Evolutionary conservation across 192 early-diverging fungal species (phyloP).

Genomic region (Coemansia sp.): DNA sequence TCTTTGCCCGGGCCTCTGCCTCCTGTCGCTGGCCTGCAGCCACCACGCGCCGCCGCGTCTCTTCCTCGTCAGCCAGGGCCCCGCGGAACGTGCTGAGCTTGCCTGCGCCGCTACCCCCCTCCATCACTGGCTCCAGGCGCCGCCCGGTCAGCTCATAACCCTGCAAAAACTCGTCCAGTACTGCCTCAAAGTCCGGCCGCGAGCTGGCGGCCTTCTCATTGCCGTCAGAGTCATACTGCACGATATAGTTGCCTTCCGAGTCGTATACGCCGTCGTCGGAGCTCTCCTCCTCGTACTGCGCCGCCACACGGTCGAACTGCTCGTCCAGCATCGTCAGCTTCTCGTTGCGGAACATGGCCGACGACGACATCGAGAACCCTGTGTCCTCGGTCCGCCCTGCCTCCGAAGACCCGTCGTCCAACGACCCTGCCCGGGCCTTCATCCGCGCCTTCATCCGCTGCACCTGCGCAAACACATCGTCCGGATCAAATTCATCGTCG

Average conservation of each 20-base stretch:
- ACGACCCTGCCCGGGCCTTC: constrained; percentile 1
- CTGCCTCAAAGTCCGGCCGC: constrained; percentile 66
- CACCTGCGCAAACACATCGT: constrained; percentile 43
- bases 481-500: constrained; percentile 34
- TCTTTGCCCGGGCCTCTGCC: constrained; percentile 19
- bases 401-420: constrained; percentile 47
- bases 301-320: constrained; percentile 77
- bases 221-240: constrained; percentile 52
- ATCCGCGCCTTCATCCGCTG: constrained; percentile 40
- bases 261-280: constrained; percentile 46
- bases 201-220: constrained; percentile 50
- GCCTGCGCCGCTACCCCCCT: constrained; percentile 56
- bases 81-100: constrained; percentile 59
- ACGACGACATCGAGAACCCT: constrained; percentile 85
- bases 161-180: constrained; percentile 70
- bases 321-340: constrained; percentile 88
- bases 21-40: constrained; percentile 19
- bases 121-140: constrained; percentile 59
- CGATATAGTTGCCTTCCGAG: constrained; percentile 50
- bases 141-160: constrained; percentile 70
- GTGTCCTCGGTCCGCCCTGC: constrained; percentile 11
- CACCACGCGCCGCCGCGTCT: constrained; percentile 39
- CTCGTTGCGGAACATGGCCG: constrained; percentile 87
- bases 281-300: constrained; percentile 35
- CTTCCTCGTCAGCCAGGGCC: constrained; percentile 39